Conservation (phyloP, 345 rosid species). For the Salix purpurea region DNA sequence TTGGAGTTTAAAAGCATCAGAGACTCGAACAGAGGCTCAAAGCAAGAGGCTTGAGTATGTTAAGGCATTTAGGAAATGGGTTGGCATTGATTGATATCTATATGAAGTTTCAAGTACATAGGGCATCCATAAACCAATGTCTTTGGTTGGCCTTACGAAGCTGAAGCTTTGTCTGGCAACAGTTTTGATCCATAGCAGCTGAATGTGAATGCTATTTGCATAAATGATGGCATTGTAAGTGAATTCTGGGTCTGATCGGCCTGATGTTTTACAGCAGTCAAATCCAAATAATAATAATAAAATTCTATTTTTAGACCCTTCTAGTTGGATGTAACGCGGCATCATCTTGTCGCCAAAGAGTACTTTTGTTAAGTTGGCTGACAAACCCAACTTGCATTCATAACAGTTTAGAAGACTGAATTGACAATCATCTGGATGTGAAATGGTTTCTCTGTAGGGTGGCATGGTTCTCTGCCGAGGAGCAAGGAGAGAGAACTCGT, state of each 20-base stretch:
- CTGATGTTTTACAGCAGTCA: background rate
- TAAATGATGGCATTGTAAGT: background rate
- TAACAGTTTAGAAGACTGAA: background rate
- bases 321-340: background rate
- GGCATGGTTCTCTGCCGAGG: too few species aligned
- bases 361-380: background rate
- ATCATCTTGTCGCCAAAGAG: background rate
- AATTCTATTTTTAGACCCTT: background rate
- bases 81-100: constrained; percentile 32
- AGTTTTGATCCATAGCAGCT: background rate
- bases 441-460: too few species aligned
- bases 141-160: background rate
- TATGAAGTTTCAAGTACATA: background rate
- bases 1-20: constrained; percentile 45
- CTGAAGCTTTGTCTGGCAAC: background rate
- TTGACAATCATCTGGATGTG: background rate
- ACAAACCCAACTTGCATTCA: background rate
- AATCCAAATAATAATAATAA: background rate
- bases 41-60: constrained; percentile 60
- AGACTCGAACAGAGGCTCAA: constrained; percentile 63
- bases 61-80: constrained; percentile 55
- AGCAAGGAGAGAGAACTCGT: too few species aligned
- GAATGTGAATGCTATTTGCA: background rate
- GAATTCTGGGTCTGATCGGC: background rate
- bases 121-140: background rate